Base-by-base conservation (phyloP, 441 rosid species). In the Jatropha podagrica region DNA sequence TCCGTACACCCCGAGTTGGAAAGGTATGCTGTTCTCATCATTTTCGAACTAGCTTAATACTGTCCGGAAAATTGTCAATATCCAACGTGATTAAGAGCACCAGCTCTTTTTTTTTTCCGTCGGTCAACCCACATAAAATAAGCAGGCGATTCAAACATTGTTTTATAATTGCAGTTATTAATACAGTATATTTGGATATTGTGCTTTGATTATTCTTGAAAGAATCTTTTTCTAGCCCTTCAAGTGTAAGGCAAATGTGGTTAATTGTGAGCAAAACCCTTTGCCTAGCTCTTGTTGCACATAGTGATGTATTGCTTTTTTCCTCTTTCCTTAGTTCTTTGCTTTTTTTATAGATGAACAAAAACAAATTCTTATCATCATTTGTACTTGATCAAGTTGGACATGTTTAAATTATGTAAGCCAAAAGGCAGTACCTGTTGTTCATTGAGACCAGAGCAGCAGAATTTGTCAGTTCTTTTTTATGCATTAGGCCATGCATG, bases 1-100 rank as follows among this genome's bases (percentile, higher is more conserved):
- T 94, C 78, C 88, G 76, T 11, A 81, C 95, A 77, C 93, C 90
- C 65, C 83, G 97, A 65, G 82, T 78, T 62, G 98, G 97, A 69
- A 78, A 91, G 85, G 98, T 94, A 91, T 64, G 74, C 3, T 44
- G 63, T 66, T 75, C 72, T 71, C 40, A 52, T 75, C 38, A 20
- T 66, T 67, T 42, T 0, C 32, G 38, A 27, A 42, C 26, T 54
- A 58, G 51, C 49, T 18, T 8, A 75, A 48, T 17, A n/a, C 3
- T 20, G 1, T 58, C 38, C 51, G 49, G 37, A 74, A 61, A 73
- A 58, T 55, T 37, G 20, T 63, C 42, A 61, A 27, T 51, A 14
- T 51, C 7, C 18, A 37, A 18, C 27, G 17, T 40, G 42, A 27
- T 58, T 48, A 12, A 56, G 26, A 10, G 60, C 49, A 40, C 44